Evolutionary conservation across 371 early-diverging fungal genomes (phyloP), one percentile per base, ranked within the genome.

Genomic region (Blyttiomyces sp.): DNA sequence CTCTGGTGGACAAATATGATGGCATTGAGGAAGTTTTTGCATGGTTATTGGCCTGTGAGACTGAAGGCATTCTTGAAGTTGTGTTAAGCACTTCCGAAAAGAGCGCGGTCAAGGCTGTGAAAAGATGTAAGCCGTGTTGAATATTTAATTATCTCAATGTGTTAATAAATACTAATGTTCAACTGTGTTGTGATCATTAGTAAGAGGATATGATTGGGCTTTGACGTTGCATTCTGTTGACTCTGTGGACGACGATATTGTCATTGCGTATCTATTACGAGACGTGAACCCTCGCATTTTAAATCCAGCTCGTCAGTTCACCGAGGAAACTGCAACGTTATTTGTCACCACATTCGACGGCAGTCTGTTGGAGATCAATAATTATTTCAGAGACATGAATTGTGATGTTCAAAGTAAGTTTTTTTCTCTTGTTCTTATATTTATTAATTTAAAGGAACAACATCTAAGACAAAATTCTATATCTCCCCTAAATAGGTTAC

Each of bases 301-400:
- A 24, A 39, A 48, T 11, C 52, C 68, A 9, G 2, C 52, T 9
- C 59, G 64, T 5, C 27, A 43, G 36, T 71, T 73, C 55, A 68
- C 68, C 0, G 39, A 54, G 34, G 68, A 68, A 23, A 58, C 66
- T 16, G 74, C 74, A 2, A 46, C 63, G 23, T 48, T 59, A 4
- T 73, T 73, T 65, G 74, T 73, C 1, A 31, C 61, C 13, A 70
- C 68, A 7, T 73, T 73, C 49, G 59, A 70, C 52, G 65, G 63
- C 26, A 71, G 69, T 64, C 52, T 73, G 33, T 32, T 57, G 17
- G 74, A 73, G 54, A 53, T 73, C 5, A 56, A 58, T 24, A 50
- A 55, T 26, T 73, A 67, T 45, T 42, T 59, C 51, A 11, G 59
- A 9, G 58, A 62, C 30, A 34, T 36, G 3, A 21, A 28, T 23